phyloP scores from a whole-genome alignment of 345 rosid genomes.

The Citrus glauca region DNA sequence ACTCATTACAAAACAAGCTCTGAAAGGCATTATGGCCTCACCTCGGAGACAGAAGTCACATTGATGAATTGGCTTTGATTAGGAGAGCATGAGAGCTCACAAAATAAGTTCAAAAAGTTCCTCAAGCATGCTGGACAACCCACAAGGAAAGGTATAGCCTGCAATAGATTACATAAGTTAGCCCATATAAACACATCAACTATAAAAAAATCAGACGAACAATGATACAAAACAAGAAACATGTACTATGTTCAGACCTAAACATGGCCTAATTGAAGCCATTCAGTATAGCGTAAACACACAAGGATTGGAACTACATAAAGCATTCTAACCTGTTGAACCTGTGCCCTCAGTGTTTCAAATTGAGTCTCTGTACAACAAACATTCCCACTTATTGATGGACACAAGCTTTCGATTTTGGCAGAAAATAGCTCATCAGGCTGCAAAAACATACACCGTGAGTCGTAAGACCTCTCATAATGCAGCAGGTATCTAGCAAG shows the following conservation, averaged over 20 bases:
- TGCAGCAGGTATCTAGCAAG: slow-evolving; percentile 4
- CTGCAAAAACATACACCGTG: slow-evolving; percentile 38
- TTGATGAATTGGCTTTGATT: slow-evolving; percentile 88
- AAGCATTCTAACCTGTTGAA: slow-evolving; percentile 65
- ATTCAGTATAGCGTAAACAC: neutral
- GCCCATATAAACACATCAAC: neutral
- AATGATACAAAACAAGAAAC: neutral
- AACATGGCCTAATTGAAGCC: neutral
- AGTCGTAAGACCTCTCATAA: slow-evolving; percentile 1
- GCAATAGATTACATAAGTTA: slow-evolving; percentile 18
- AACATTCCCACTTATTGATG: slow-evolving; percentile 80
- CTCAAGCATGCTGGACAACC: slow-evolving; percentile 99
- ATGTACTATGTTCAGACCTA: neutral
- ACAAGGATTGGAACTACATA: neutral
- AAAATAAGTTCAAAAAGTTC: slow-evolving; percentile 90
- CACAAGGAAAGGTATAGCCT: slow-evolving; percentile 95
- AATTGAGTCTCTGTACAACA: slow-evolving; percentile 93
- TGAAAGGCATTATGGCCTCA: slow-evolving; percentile 25
- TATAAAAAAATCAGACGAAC: neutral
- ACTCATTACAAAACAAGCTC: neutral
- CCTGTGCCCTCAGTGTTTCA: slow-evolving; percentile 80
- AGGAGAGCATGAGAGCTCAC: slow-evolving; percentile 94
- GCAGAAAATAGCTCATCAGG: slow-evolving; percentile 85
- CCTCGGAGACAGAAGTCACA: slow-evolving; percentile 82
- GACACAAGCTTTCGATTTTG: slow-evolving; percentile 93